Evolutionary conservation across 2,329 filamentous ascomycete species (phyloP), one percentile per base, ranked within the genome.

Genomic region (Tolypocladium cylindrosporum): DNA sequence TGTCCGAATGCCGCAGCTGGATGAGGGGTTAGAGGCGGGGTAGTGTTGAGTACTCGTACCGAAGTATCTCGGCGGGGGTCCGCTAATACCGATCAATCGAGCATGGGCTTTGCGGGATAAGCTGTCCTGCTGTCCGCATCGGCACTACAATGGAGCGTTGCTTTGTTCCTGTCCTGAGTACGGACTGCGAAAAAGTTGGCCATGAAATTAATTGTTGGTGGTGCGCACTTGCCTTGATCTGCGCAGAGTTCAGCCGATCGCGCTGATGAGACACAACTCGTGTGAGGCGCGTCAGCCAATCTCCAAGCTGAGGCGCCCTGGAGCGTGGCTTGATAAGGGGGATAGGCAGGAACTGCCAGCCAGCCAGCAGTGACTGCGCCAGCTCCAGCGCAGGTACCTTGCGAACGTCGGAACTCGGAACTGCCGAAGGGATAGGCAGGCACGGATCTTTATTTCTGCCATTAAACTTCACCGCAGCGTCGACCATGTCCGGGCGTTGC

Each of bases 1-100:
- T 21, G 45, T 50, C 14, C 24, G 45, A 48, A 53, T 39, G 52
- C 52, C 21, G 11, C 36, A 7, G 21, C 27, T 34, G 36, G 27
- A 31, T 55, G 53, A 55, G 53, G 53, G 53, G 53, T 41, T 54
- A 16, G 53, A 55, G 53, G 53, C 53, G 53, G 39, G 39, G 39
- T 42, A 55, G 31, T 40, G 6, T 40, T 40, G 27, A 31, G 27
- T 5, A 31, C 27, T 31, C 27, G 27, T 31, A 27, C 24, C 24
- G 3, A 27, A 31, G 52, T 34, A 42, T 54, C 24, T 42, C 39
- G 39, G 53, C 53, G 39, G 39, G 39, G 53, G n/a, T 54, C 36
- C 37, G 14, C 53, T 11, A 21, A 36, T 11, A 34, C 34, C 53
- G n/a, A 55, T 42, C 16, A 14, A 11, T 40, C 39, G 24, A 41